Base-by-base conservation (phyloP, 2,329 filamentous ascomycete species). In the Sphaerulina musiva region DNA sequence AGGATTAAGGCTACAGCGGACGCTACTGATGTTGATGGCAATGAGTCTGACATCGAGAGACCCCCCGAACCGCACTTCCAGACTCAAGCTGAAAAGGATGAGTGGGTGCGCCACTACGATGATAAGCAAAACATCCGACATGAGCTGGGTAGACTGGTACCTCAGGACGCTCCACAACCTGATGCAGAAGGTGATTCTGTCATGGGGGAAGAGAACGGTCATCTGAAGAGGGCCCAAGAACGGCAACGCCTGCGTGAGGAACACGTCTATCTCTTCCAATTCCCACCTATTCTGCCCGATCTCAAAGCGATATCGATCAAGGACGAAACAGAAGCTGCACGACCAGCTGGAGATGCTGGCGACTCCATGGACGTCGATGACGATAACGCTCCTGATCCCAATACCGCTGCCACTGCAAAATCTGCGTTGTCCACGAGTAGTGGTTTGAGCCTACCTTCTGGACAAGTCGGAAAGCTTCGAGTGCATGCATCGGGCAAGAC, bases 231-330 rank as follows among this genome's bases (percentile, higher is more conserved):
- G 20, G 55, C 59, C 34, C 59, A 58, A 40, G 48, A 47, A 20
- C 52, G 60, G 49, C 59, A 67, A 32, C 75, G 72, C 48, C 72
- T 72, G 41, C 72, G 76, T 14, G 70, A 78, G 36, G 78, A 82
- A 51, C 76, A 78, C 54, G 74, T 82, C 50, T 84, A 84, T 65
- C 73, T 84, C 48, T 80, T 85, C 66, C 82, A 85, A 66, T 78
- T 85, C 62, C 82, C 82, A 10, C 81, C 82, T 0, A 74, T 82
- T 54, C 78, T 83, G 3, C 82, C 82, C 4, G 78, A 79, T 55
- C 74, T 85, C 23, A 61, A 72, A 36, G 64, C 74, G 8, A 70
- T 75, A 1, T 64, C 42, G 10, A 59, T 68, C 36, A 67, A 70
- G 50, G 55, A 62, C 29, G 67, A 70, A 23, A 51, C 60, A 26